These are phyloP conservation scores for Arctium minus DNA, from an alignment of 129 eudicot species.

Conservation along the genomic window DNA sequence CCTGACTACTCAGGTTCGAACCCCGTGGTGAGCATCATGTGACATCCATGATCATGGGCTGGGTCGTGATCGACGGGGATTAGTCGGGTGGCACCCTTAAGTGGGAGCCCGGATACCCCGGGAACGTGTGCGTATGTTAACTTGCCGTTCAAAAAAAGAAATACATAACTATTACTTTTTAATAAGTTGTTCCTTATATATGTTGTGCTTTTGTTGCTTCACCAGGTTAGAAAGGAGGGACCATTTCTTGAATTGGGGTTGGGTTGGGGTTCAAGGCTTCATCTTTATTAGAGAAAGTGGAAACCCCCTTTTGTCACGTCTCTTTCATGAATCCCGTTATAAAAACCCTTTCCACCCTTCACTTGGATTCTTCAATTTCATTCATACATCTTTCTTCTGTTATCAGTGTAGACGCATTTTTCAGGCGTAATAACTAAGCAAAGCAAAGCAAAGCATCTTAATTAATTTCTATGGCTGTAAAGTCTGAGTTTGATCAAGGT, in stretches of 20 bases:
- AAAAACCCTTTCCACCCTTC: not conserved
- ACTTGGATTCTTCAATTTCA: not conserved
- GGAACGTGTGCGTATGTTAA: too few relatives aligned
- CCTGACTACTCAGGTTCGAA: too few relatives aligned
- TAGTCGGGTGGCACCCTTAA: too few relatives aligned
- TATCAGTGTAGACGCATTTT: not conserved
- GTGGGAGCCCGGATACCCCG: too few relatives aligned
- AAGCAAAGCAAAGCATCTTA: slow-evolving; percentile 14
- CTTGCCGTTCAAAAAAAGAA: too few relatives aligned
- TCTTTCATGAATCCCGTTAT: slow-evolving; percentile 11
- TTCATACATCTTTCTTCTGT: not conserved
- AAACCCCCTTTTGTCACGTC: not conserved
- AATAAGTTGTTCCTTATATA: too few relatives aligned
- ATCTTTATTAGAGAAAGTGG: not conserved
- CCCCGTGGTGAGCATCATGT: too few relatives aligned
- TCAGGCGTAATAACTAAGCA: slow-evolving; percentile 1
- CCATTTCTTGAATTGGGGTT: too few relatives aligned
- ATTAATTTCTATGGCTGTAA: slow-evolving; percentile 7
- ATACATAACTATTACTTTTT: too few relatives aligned
- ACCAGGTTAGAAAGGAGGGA: not conserved
- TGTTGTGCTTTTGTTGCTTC: not conserved
- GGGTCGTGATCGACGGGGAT: too few relatives aligned
- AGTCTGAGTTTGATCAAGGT: not conserved
- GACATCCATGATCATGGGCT: too few relatives aligned
- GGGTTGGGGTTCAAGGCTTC: not conserved